Evolutionary conservation across 2,329 filamentous ascomycete genomes (phyloP).

Genomic region (Fonsecaea pugnacius): DNA sequence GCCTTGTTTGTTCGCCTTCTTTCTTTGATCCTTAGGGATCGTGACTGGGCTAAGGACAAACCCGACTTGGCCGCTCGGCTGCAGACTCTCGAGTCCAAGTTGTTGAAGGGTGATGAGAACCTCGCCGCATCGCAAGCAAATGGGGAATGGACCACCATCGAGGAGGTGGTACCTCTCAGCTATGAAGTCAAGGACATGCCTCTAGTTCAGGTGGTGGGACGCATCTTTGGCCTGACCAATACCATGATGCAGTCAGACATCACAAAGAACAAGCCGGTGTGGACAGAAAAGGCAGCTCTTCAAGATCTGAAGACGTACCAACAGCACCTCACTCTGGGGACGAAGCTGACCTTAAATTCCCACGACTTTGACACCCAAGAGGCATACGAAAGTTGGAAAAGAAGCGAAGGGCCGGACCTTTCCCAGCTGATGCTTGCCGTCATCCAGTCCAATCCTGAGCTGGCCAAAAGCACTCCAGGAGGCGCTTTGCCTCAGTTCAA

Average conservation of each 20-base stretch:
- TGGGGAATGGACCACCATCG: conserved; percentile 67
- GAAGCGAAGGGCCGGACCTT: conserved; percentile 81
- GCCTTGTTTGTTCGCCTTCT: conserved; percentile 91
- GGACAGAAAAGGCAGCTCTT: conserved; percentile 91
- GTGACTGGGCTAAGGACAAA: conserved; percentile 82
- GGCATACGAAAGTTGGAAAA: conserved; percentile 87
- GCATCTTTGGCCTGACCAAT: conserved; percentile 79
- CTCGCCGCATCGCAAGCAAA: conserved; percentile 64
- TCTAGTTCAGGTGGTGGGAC: conserved; percentile 82
- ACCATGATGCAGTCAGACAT: conserved; percentile 85
- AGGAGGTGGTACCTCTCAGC: conserved; percentile 79
- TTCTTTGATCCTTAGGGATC: conserved; percentile 75
- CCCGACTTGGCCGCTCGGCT: conserved; percentile 82
- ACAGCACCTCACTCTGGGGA: conserved; percentile 79
- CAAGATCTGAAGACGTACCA: conserved; percentile 94
- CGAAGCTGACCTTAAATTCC: conserved; percentile 73
- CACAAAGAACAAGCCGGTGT: conserved; percentile 75
- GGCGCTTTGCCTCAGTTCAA: conserved; percentile 63
- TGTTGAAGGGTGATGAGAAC: conserved; percentile 92
- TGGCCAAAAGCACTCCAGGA: conserved; percentile 74
- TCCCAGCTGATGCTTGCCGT: conserved; percentile 94
- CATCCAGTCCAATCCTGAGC: conserved; percentile 79
- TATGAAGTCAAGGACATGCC: conserved; percentile 98
- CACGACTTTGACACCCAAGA: conserved; percentile 91
- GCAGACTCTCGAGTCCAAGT: conserved; percentile 84